Conservation (phyloP, 2,329 filamentous ascomycete genomes). For the Elsinoe arachidis region DNA sequence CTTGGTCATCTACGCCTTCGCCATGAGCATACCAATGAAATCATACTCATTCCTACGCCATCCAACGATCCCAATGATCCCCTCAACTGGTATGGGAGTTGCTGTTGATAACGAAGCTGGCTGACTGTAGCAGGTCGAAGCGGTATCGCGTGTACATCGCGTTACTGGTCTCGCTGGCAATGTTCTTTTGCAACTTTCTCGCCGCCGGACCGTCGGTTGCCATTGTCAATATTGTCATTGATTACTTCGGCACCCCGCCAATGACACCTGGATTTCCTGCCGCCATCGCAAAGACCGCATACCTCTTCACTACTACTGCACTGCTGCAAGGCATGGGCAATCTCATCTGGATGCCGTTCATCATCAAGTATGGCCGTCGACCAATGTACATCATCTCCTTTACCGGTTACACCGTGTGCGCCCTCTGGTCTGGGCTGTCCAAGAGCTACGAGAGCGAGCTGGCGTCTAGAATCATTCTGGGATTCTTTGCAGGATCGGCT, state of each 20-base stretch:
- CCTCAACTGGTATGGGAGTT: slow-evolving; percentile 27
- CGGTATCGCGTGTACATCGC: slow-evolving; percentile 45
- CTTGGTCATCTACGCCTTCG: slow-evolving; percentile 14
- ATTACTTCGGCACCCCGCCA: slow-evolving; percentile 37
- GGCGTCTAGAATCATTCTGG: slow-evolving; percentile 43
- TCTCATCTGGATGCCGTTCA: slow-evolving; percentile 32
- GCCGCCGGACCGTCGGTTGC: slow-evolving; percentile 48
- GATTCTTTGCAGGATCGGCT: slow-evolving; percentile 45
- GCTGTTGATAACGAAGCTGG: slow-evolving; percentile 26
- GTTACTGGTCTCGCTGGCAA: slow-evolving; percentile 42
- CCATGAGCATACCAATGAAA: slow-evolving; percentile 21
- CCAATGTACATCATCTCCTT: slow-evolving; percentile 27
- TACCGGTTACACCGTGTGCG: slow-evolving; percentile 18
- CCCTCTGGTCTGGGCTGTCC: slow-evolving; percentile 20
- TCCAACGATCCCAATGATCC: slow-evolving; percentile 45
- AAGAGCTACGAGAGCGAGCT: slow-evolving; percentile 25
- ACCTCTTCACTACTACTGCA: slow-evolving; percentile 46
- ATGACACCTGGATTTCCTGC: slow-evolving; percentile 22
- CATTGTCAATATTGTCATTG: slow-evolving; percentile 38
- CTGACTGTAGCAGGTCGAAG: slow-evolving; percentile 38
- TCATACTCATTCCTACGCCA: slow-evolving; percentile 45
- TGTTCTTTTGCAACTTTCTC: slow-evolving; percentile 50
- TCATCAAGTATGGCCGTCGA: slow-evolving; percentile 31
- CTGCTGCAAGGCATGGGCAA: slow-evolving; percentile 39
- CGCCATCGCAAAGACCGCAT: slow-evolving; percentile 39